Base-by-base conservation (phyloP, 208 protist genomes). In the Acanthamoeba triangularis region DNA sequence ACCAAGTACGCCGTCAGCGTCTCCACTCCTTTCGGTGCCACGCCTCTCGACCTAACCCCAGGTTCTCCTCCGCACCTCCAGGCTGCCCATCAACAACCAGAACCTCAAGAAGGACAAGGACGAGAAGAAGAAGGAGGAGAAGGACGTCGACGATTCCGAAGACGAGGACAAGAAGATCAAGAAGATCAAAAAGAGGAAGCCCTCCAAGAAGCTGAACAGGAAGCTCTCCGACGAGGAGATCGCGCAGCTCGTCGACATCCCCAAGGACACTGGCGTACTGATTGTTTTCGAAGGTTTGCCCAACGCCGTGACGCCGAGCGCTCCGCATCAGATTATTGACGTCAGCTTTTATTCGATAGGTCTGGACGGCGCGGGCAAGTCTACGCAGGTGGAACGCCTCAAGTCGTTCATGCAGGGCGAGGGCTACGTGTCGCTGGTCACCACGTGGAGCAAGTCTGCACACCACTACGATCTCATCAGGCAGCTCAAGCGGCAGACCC, bases 291-390 rank as follows among this genome's bases (percentile, higher is more conserved):
- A 95, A 30, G 92, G 90, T 94, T 78, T 10, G n/a, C n/a, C n/a
- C n/a, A n/a, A n/a, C n/a, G n/a, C n/a, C n/a, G n/a, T n/a, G n/a
- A n/a, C n/a, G n/a, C n/a, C 59, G 7, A 63, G 20, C 59, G 23
- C 23, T n/a, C 23, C 20, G 49, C 49, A 54, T 54, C 8, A 54
- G 49, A n/a, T 20, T n/a, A 63, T 13, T 63, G 59, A 28, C 23
- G 6, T 90, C 11, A 47, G n/a, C 11, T 20, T 20, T 56, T 0
- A 56, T 7, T 56, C 52, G 52, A 41, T 10, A 94, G 90, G 92
- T 59, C 47, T 95, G 28, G 92, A 95, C n/a, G 92, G 92, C n/a
- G 92, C 92, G 1, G 92, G 92, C 56, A 95, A 95, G 49, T 95
- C 92, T 37, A 95, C 92, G 2, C 92, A 95, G 49, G 92, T 95